Percentiles rank a stretch among this genome's conserved stretches.
Conservation (phyloP, 305 asterid genomes). For the Solanum aculeatissimum region DNA sequence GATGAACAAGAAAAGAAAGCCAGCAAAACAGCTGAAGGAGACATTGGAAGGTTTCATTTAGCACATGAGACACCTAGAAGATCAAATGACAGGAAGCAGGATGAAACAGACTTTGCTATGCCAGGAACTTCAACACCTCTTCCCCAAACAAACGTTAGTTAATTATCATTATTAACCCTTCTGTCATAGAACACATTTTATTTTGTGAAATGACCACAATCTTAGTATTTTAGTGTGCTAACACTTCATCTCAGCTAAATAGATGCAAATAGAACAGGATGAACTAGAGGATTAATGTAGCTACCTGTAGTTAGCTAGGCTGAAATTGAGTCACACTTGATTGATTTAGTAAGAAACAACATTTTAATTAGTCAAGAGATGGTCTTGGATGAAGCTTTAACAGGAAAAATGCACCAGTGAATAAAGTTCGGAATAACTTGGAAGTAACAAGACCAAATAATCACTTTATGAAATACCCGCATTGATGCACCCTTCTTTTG, state of each 20-base stretch:
- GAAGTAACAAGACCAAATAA: neutral
- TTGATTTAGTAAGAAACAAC: neutral
- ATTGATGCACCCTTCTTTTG: neutral
- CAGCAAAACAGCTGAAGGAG: slow-evolving; percentile 21
- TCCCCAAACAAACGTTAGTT: slow-evolving; percentile 45
- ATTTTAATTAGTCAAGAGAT: neutral
- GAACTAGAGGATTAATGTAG: neutral
- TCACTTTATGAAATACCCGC: neutral
- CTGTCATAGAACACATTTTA: neutral
- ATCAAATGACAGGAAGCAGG: slow-evolving; percentile 27
- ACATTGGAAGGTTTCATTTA: slow-evolving; percentile 22
- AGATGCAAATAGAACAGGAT: neutral
- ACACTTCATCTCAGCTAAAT: neutral
- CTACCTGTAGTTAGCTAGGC: neutral
- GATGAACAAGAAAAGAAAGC: slow-evolving; percentile 28
- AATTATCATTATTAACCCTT: neutral
- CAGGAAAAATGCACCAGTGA: neutral
- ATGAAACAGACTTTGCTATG: slow-evolving; percentile 18
- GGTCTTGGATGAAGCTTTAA: neutral
- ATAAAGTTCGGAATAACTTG: neutral
- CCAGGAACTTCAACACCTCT: slow-evolving; percentile 17
- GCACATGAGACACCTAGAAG: slow-evolving; percentile 25
- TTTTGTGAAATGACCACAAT: neutral
- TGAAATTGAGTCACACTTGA: neutral
- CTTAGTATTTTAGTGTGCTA: neutral